These are phyloP conservation scores for Metschnikowia noctiluminum DNA, from an alignment of 805 yeast species.

Conservation along the genomic window DNA sequence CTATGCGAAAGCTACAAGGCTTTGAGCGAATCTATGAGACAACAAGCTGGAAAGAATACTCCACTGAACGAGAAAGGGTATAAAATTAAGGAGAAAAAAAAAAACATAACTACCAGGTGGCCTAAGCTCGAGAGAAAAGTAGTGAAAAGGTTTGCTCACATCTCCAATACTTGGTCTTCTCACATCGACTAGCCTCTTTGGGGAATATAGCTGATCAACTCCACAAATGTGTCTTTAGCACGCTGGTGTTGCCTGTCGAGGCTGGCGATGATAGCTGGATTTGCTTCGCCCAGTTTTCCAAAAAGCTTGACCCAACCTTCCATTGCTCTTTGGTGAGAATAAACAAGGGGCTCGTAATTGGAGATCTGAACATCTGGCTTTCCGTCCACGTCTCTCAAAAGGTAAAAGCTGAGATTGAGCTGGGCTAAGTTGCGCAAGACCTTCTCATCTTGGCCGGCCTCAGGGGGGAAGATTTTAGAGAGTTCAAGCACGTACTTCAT, in stretches of 20 bases:
- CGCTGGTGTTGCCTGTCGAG: not conserved
- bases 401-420: not conserved
- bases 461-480: not conserved
- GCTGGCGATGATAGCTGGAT: not conserved
- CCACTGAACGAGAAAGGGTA: too few relatives aligned
- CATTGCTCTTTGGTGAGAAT: not conserved
- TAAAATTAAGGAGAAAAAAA: too few relatives aligned
- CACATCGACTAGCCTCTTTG: not conserved
- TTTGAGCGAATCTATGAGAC: too few relatives aligned
- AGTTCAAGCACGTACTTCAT: not conserved
- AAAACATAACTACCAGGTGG: too few relatives aligned
- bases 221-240: not conserved
- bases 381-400: not conserved
- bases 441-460: not conserved
- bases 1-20: too few relatives aligned
- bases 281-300: not conserved
- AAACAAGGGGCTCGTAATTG: not conserved
- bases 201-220: not conserved
- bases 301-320: not conserved
- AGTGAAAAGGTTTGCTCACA: conserved; percentile 8
- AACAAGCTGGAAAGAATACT: too few relatives aligned
- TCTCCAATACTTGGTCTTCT: conserved; percentile 2
- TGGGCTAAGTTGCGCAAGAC: not conserved
- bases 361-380: not conserved
- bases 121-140: too few relatives aligned